phyloP scores from a whole-genome alignment of 208 protist genomes.

The Acanthamoeba triangularis region DNA sequence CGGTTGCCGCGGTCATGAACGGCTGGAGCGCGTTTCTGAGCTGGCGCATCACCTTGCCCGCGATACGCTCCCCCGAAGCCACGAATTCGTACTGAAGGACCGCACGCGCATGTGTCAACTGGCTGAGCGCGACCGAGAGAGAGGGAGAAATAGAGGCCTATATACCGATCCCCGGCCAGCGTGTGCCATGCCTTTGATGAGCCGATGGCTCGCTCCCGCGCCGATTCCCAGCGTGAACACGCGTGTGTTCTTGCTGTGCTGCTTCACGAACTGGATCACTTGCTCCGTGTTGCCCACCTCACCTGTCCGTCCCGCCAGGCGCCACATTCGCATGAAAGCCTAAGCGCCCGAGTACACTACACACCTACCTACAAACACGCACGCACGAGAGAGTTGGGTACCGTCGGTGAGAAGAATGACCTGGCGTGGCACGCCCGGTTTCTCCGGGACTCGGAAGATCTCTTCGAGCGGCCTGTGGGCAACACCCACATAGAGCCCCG shows the following conservation, averaged over 20 bases:
- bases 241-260: conserved; percentile 19
- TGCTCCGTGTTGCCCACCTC: conserved; percentile 71
- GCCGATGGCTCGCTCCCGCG: neutral
- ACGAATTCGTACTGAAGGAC: conserved; percentile 38
- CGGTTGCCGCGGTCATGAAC: neutral
- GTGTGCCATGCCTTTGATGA: conserved; percentile 58
- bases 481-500: neutral
- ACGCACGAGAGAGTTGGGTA: neutral
- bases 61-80: neutral
- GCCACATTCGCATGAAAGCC: neutral
- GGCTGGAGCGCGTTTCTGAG: conserved; percentile 61
- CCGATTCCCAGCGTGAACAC: conserved; percentile 81
- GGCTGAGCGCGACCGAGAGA: neutral
- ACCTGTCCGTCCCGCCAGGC: neutral
- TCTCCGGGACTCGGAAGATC: neutral
- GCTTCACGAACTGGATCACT: conserved; percentile 27
- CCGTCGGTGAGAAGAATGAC: conserved; percentile 77
- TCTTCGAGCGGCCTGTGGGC: neutral
- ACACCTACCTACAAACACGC: neutral
- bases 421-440: neutral
- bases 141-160: neutral
- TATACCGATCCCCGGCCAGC: neutral
- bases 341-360: neutral
- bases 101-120: neutral
- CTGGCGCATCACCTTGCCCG: conserved; percentile 66